Percentiles rank a stretch among this genome's conserved stretches.
These are phyloP conservation scores for Aureobasidium sp. DNA, from an alignment of 2,329 filamentous ascomycete genomes.

Conservation along the genomic window DNA sequence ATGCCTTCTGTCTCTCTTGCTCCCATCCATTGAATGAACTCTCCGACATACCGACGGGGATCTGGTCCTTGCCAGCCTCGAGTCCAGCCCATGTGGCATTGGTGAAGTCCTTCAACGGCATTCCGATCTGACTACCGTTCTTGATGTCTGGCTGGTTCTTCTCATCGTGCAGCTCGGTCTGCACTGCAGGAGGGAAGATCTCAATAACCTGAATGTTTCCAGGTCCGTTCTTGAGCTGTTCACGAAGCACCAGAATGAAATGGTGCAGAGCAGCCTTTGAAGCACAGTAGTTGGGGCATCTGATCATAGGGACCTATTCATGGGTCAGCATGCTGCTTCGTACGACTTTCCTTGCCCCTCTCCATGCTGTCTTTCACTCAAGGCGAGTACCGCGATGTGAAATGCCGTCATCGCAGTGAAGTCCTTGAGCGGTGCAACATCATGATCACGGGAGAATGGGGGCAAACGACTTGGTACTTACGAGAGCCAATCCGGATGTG, in stretches of 20 bases:
- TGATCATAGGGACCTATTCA: slow-evolving; percentile 32
- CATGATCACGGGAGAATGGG: neutral
- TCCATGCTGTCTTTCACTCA: neutral
- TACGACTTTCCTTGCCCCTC: neutral
- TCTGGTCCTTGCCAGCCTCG: slow-evolving; percentile 43
- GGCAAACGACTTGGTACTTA: slow-evolving; percentile 21
- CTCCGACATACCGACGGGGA: slow-evolving; percentile 42
- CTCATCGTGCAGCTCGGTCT: slow-evolving; percentile 50
- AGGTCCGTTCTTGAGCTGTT: slow-evolving; percentile 41
- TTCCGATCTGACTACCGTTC: slow-evolving; percentile 45
- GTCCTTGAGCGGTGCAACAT: neutral
- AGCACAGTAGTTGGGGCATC: slow-evolving; percentile 48
- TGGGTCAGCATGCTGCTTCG: neutral
- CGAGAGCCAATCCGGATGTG: slow-evolving; percentile 44
- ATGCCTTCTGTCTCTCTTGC: slow-evolving; percentile 39
- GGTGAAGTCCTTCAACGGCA: slow-evolving; percentile 48
- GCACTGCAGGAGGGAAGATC: slow-evolving; percentile 49
- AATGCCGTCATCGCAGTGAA: neutral
- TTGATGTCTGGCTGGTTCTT: slow-evolving; percentile 46
- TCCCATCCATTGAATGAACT: slow-evolving; percentile 40
- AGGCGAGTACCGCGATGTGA: neutral
- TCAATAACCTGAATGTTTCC: slow-evolving; percentile 49
- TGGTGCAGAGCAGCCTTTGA: slow-evolving; percentile 51
- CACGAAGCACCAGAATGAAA: slow-evolving; percentile 45
- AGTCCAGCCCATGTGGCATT: slow-evolving; percentile 44